Evolutionary conservation across 441 rosid genomes (phyloP), one percentile per base, ranked within the genome.

Genomic region (Croton setiger): DNA sequence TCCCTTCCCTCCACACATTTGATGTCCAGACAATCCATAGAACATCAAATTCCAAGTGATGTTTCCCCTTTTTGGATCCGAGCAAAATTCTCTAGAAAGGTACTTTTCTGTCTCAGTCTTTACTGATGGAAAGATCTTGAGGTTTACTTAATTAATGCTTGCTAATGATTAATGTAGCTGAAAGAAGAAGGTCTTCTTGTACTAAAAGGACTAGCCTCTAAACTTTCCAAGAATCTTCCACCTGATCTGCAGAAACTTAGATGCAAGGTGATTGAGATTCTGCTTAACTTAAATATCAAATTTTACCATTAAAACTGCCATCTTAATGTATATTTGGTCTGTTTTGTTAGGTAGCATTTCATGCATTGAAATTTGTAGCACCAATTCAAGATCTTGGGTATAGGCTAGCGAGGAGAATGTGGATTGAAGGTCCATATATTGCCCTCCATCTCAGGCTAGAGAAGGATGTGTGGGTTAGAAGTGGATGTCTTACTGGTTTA

Each of bases 391-490:
- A 83, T 45, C 84, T 92, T 1, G 96, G 98, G 3, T 80, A 84
- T 66, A 78, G 70, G 63, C 84, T 92, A 2, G 90, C 96, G 12
- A 85, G 77, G 60, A 87, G 96, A 80, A 88, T 90, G 90, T 86
- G 96, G 93, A 82, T 86, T 3, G 95, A 90, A 76, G 96, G 98
- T 64, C 96, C 96, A 9, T 88, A 86, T 41, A 66, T 92, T 39
- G 96, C 93, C 59, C 83, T 92, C 27, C 95, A 18, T 14, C 11
- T 31, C 18, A 82, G 93, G 75, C 82, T 90, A 43, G 95, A 92
- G 85, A 87, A 83, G 79, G 98, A 92, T 73, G 95, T 92, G 7
- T 92, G 96, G 98, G 88, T 85, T 3, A 77, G 95, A 83, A 88
- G 89, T n/a, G 92, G 96, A 54, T 92, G 97, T 56, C 88, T 82